Evolutionary conservation across 192 early-diverging fungal genomes (phyloP), one percentile per base, ranked within the genome.

Genomic region (Coemansia sp.): DNA sequence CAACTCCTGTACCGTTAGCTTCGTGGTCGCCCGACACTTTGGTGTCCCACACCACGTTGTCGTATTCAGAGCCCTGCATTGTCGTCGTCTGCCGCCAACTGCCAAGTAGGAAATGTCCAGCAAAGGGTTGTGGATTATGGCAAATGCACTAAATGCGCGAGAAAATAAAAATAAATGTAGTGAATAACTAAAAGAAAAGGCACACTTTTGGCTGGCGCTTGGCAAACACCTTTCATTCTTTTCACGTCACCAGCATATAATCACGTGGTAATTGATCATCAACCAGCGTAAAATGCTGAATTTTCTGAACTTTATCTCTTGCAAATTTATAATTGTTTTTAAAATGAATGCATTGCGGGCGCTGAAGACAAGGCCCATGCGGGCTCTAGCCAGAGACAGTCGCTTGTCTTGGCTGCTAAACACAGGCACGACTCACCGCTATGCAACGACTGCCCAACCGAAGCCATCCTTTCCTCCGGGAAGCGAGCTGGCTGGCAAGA

Each of bases 11-110:
- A 45, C 59, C 51, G 58, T 62, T 37, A 45, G 63, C 43, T 25
- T 70, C 72, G 21, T 69, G 57, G 72, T 66, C 56, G 56, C 64
- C 66, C 10, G 67, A 23, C 14, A 51, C 55, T 38, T 63, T 74
- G 48, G 78, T 80, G 69, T 80, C 78, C 78, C 78, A 80, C 55
- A 75, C 66, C 21, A 80, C 78, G 66, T 72, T 80, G 63, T 74
- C 63, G 63, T 75, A 80, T 37, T 80, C 78, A 5, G 78, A 80
- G 51, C 71, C 65, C 21, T 80, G 78, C 78, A 80, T 80, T 60
- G 25, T 11, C 19, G 53, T 14, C 5, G 53, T 27, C 4, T 55
- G 53, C 53, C 22, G 19, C 17, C 48, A n/a, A 21, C 48, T 49
- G 48, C 48, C 48, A 49, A 49, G 5, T 49, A 49, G 8, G 15